Evolutionary conservation across 495 filamentous ascomycete species (phyloP).

Genomic region (Pyrenula aspistea): DNA sequence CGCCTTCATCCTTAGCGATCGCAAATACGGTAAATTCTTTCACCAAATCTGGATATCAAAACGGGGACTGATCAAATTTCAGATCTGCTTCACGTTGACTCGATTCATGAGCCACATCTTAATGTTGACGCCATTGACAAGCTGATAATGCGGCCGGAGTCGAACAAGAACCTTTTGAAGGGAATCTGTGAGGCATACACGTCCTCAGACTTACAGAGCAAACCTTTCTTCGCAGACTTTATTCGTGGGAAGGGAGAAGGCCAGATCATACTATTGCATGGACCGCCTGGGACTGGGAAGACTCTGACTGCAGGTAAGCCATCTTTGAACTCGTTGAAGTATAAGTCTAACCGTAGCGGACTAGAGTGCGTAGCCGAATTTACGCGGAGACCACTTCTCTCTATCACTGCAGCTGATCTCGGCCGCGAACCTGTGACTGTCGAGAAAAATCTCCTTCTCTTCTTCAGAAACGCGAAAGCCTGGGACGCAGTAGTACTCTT

Average conservation of each 20-base stretch:
- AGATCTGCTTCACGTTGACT: neutral
- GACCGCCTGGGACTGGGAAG: constrained; percentile 11
- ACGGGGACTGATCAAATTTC: neutral
- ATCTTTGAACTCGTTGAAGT: neutral
- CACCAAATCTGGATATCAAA: neutral
- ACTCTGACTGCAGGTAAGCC: constrained; percentile 8
- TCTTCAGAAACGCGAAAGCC: constrained; percentile 5
- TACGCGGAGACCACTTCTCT: constrained; percentile 4
- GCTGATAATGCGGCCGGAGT: neutral
- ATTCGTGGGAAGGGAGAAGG: constrained; percentile 10
- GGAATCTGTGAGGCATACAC: neutral
- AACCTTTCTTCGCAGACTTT: neutral
- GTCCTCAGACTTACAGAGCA: neutral
- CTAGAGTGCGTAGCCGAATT: constrained; percentile 8
- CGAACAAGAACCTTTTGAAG: neutral
- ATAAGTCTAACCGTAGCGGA: neutral
- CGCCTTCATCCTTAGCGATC: neutral
- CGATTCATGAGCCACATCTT: neutral
- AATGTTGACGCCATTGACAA: neutral
- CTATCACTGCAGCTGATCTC: constrained; percentile 8
- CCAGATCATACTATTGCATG: constrained; percentile 9
- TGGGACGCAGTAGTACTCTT: constrained; percentile 16
- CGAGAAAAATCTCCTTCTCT: constrained; percentile 4
- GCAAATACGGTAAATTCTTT: neutral
- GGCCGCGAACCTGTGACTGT: constrained; percentile 5